Percentiles rank a stretch among this genome's conserved stretches.
These are phyloP conservation scores for Cutaneotrichosporon sp. DNA, from an alignment of 1,284 basidiomycete genomes.

Conservation along the genomic window DNA sequence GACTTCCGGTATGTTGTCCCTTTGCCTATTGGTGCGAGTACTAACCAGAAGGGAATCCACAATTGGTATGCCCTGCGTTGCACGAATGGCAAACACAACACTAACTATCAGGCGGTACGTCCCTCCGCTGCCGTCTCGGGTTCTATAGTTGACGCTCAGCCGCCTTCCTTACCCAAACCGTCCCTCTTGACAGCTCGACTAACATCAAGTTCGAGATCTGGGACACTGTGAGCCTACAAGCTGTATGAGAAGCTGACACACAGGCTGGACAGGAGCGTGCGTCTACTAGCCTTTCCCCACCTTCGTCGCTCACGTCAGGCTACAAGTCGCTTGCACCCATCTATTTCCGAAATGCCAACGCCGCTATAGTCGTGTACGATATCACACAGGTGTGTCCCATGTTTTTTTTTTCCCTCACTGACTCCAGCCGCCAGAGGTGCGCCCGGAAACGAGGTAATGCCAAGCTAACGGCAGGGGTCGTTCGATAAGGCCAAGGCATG, in stretches of 20 bases:
- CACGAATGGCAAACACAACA: neutral
- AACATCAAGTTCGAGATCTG: slow-evolving; percentile 98
- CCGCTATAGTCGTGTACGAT: slow-evolving; percentile 97
- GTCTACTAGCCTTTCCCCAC: slow-evolving; percentile 9
- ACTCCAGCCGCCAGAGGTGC: slow-evolving; percentile 40
- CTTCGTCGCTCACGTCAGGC: slow-evolving; percentile 30
- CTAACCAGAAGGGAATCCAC: slow-evolving; percentile 47
- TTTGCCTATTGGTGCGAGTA: too few species aligned
- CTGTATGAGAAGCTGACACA: neutral
- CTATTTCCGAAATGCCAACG: slow-evolving; percentile 99
- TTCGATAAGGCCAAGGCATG: slow-evolving; percentile 95
- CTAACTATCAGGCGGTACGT: slow-evolving; percentile 31
- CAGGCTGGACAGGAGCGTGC: slow-evolving; percentile 54
- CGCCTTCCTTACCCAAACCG: slow-evolving; percentile 94
- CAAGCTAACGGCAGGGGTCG: slow-evolving; percentile 54
- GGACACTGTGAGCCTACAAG: slow-evolving; percentile 57
- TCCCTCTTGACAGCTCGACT: slow-evolving; percentile 81
- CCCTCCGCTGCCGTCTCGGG: neutral
- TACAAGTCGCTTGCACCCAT: slow-evolving; percentile 68
- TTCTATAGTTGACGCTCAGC: slow-evolving; percentile 56
- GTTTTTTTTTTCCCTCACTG: slow-evolving; percentile 15
- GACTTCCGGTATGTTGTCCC: slow-evolving; percentile 74
- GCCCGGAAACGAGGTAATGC: slow-evolving; percentile 3
- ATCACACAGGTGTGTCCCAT: slow-evolving; percentile 65
- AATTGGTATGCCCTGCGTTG: slow-evolving; percentile 35